These are phyloP conservation scores for Batrachochytrium dendrobatidis DNA, from an alignment of 371 early-diverging fungal genomes.

Conservation along the genomic window DNA sequence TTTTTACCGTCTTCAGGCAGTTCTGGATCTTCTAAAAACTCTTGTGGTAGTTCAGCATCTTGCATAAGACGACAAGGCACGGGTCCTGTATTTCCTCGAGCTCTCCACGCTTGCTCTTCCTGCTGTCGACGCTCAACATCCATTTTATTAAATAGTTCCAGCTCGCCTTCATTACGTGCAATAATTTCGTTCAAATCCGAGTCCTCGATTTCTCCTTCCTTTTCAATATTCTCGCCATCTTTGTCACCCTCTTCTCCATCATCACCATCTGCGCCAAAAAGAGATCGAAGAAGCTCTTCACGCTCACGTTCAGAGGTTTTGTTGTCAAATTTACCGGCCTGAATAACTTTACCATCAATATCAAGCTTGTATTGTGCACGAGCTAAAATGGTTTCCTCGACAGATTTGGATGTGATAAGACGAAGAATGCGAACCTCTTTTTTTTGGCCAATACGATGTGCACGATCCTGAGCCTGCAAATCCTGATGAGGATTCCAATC, in stretches of 20 bases:
- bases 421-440: conserved; percentile 98
- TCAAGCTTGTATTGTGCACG: conserved; percentile 95
- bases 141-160: conserved; percentile 57
- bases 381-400: conserved; percentile 95
- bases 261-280: conserved; percentile 70
- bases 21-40: conserved; percentile 57
- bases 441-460: conserved; percentile 99
- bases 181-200: conserved; percentile 75
- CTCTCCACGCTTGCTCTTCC: conserved; percentile 36
- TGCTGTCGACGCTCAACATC: conserved; percentile 55
- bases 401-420: conserved; percentile 89
- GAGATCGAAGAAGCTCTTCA: conserved; percentile 76
- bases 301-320: conserved; percentile 90
- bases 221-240: conserved; percentile 40
- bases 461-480: conserved; percentile 99
- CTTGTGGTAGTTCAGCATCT: conserved; percentile 80
- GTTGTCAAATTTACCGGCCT: conserved; percentile 98
- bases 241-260: conserved; percentile 53
- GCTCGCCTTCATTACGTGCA: conserved; percentile 65
- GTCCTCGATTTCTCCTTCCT: conserved; percentile 72
- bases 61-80: conserved; percentile 71
- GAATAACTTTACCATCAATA: conserved; percentile 97
- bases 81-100: conserved; percentile 38
- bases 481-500: conserved; percentile 99
- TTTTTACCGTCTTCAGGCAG: conserved; percentile 25